These are phyloP conservation scores for Ambrosia hybrid DNA, from an alignment of 140 eudicot genomes.

Conservation along the genomic window DNA sequence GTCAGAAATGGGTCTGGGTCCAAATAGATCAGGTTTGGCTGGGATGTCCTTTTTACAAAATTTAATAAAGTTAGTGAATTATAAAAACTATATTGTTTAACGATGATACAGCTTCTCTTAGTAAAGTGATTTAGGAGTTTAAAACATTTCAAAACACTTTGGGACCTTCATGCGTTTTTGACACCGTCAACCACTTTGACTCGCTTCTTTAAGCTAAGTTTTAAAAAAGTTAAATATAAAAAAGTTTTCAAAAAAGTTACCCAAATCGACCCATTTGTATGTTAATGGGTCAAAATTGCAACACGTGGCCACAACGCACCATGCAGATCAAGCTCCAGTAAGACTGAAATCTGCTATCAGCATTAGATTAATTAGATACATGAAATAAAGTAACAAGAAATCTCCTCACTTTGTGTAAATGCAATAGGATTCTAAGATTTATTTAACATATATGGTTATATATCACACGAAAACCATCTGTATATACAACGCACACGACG, in stretches of 20 bases:
- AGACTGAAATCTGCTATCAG: not conserved
- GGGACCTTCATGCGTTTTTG: not conserved
- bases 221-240: too few relatives aligned
- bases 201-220: too few relatives aligned
- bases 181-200: too few relatives aligned
- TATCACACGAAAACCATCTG: not conserved
- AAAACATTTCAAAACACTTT: not conserved
- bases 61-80: not conserved
- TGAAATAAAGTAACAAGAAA: not conserved
- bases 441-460: not conserved
- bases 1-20: not conserved
- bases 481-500: not conserved
- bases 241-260: too few relatives aligned
- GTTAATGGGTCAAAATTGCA: not conserved
- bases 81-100: not conserved
- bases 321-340: not conserved
- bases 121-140: not conserved
- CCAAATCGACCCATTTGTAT: too few relatives aligned
- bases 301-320: not conserved
- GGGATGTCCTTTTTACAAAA: not conserved
- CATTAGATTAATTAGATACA: not conserved
- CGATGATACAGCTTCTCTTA: not conserved
- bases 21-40: not conserved
- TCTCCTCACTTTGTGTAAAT: not conserved
- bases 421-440: not conserved